Conservation (phyloP, 306 rosid species). For the Rosa multiflora region DNA sequence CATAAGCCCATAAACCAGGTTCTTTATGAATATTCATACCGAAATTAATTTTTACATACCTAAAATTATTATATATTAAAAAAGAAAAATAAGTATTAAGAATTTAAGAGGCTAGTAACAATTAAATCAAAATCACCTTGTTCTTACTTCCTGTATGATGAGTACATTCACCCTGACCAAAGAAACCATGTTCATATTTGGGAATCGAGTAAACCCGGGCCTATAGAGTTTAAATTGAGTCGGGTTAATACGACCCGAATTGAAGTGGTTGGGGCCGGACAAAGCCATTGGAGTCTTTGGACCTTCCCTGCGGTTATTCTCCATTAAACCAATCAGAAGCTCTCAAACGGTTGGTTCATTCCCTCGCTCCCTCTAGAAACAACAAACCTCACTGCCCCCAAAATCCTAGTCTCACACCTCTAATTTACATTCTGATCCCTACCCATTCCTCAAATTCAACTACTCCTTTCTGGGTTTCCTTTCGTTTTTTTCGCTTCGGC, state of each 20-base stretch:
- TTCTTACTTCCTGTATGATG: too few species aligned
- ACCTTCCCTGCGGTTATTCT: not conserved
- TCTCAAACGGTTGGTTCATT: constrained; percentile 8
- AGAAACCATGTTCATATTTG: too few species aligned
- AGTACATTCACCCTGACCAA: too few species aligned
- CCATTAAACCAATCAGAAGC: not conserved
- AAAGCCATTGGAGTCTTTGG: not conserved
- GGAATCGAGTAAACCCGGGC: too few species aligned
- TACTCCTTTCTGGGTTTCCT: not conserved
- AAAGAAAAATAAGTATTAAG: too few species aligned
- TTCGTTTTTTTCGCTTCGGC: not conserved
- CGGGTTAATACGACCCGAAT: not conserved
- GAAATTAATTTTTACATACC: too few species aligned
- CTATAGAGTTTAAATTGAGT: too few species aligned
- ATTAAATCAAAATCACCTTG: too few species aligned
- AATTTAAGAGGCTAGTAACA: too few species aligned
- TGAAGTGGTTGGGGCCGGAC: not conserved
- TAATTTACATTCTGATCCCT: not conserved
- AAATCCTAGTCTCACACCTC: not conserved
- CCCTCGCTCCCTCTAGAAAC: not conserved
- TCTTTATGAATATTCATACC: too few species aligned
- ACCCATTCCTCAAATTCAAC: constrained; percentile 7
- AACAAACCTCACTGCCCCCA: not conserved
- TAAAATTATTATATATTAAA: too few species aligned
- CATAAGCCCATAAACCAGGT: too few species aligned